Base-by-base conservation (phyloP, 2,329 filamentous ascomycete species). In the Pseudogymnoascus sp. region DNA sequence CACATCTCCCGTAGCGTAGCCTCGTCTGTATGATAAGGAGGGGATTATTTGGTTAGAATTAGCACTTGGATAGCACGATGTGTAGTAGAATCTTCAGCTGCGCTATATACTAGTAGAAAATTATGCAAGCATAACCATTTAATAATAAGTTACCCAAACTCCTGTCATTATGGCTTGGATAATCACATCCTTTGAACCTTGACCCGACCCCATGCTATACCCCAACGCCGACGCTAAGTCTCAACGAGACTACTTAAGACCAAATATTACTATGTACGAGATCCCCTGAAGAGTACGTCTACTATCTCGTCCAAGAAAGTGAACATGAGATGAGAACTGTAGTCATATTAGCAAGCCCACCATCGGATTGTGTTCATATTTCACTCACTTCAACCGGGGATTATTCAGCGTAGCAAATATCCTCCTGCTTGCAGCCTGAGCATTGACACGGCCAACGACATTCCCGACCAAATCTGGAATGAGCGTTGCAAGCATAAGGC, bases 391-490 rank as follows among this genome's bases (percentile, higher is more conserved):
- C 68, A 99, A 78, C 66, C 91, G 82, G 63, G 86, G 82, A 75
- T 97, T 99, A 74, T 99, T 99, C 68, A 97, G 79, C 52, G 90
- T 92, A 8, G 92, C 92, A 78, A 95, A 91, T 58, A 97, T 84
- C 70, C 92, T 89, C 68, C 93, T 83, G 66, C 92, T 92, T 21
- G 94, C 94, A 62, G 88, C 89, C 73, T 95, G 90, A 14, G 95
- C 94, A 77, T 99, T 99, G 45, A 88, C 84, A 70, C 92, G 84
- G 4, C 94, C 94, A 14, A 99, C 95, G 6, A 99, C 95, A 75
- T 90, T 96, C 6, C 89, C 92, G 7, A 91, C 93, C 63, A 99
- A 73, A 73, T 99, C 94, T 2, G 94, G 94, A 19, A 99, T 81
- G 59, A 99, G 81, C 8, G 92, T 96, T 8, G 89, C 91, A 59